These are phyloP conservation scores for Daldinia caldariorum DNA, from an alignment of 495 filamentous ascomycete genomes.

Conservation along the genomic window DNA sequence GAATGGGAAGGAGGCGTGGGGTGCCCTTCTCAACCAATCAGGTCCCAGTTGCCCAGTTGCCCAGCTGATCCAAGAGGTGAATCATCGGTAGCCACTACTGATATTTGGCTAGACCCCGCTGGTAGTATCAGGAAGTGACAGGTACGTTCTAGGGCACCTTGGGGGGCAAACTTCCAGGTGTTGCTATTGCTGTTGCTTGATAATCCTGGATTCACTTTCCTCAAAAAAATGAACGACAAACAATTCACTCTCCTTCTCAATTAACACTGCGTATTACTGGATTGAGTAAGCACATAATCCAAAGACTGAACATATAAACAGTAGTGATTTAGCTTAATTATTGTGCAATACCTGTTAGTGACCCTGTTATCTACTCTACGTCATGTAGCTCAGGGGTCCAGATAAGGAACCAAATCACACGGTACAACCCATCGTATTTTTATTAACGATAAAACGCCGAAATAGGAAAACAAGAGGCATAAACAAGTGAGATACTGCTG, in stretches of 20 bases:
- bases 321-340: background rate
- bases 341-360: background rate
- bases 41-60: background rate
- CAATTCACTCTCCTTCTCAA: background rate
- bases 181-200: background rate
- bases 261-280: background rate
- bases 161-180: background rate
- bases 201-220: background rate
- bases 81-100: slow-evolving; percentile 43
- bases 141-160: slow-evolving; percentile 6
- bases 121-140: slow-evolving; percentile 19
- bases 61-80: slow-evolving; percentile 33
- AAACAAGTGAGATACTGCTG: slow-evolving; percentile 5
- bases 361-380: slow-evolving; percentile 11
- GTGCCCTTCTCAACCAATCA: slow-evolving; percentile 33
- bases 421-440: background rate
- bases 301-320: background rate
- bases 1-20: slow-evolving; percentile 44
- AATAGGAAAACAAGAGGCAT: slow-evolving; percentile 14
- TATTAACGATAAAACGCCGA: slow-evolving; percentile 4
- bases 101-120: slow-evolving; percentile 28
- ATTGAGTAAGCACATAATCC: background rate
- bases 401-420: slow-evolving; percentile 26
- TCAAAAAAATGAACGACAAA: slow-evolving; percentile 20
- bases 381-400: slow-evolving; percentile 30